Percentiles rank a stretch among this genome's conserved stretches.
phyloP scores from a whole-genome alignment of 306 rosid genomes.

The Quercus ilex region DNA sequence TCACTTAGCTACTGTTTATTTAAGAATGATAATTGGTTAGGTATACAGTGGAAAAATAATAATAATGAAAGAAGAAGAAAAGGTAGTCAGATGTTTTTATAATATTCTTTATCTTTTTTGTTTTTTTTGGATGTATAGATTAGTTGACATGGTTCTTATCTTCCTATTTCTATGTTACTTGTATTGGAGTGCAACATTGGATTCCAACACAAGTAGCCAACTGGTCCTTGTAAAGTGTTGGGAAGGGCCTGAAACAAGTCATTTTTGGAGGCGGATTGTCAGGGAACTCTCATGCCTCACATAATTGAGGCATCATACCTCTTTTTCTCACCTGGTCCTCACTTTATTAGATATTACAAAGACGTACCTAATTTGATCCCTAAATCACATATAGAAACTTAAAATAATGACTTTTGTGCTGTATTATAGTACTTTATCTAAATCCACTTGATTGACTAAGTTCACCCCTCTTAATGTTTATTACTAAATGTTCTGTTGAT shows the following conservation, averaged over 20 bases:
- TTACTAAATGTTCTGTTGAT: not conserved
- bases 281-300: conserved; percentile 26
- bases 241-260: conserved; percentile 12
- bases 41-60: not conserved
- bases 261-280: conserved; percentile 27
- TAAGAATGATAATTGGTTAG: not conserved
- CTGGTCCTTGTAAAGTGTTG: conserved; percentile 24
- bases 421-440: conserved; percentile 3
- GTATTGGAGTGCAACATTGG: conserved; percentile 29
- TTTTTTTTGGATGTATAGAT: not conserved
- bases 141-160: not conserved
- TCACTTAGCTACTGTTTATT: not conserved
- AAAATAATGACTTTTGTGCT: conserved; percentile 2
- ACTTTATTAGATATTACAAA: not conserved
- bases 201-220: conserved; percentile 31
- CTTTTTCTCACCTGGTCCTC: not conserved
- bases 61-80: not conserved
- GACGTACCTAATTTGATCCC: conserved; percentile 16
- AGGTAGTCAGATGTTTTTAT: not conserved
- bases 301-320: conserved; percentile 31
- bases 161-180: not conserved
- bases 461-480: not conserved
- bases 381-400: conserved; percentile 1
- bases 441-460: not conserved
- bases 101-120: not conserved